Evolutionary conservation across 179 eudicot genomes (phyloP).

Genomic region (Spinacia oleracea): DNA sequence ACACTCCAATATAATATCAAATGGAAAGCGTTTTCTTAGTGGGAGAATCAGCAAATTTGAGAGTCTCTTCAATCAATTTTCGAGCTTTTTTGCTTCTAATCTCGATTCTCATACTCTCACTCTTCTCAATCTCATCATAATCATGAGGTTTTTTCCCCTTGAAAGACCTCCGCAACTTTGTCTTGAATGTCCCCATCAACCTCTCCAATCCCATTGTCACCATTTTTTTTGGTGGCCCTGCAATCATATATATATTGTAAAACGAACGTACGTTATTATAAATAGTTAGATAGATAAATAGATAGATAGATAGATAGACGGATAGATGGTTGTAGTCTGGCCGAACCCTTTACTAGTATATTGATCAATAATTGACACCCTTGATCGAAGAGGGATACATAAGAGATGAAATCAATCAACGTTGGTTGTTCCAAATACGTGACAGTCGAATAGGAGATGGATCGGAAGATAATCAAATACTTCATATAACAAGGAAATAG

Average conservation of each 20-base stretch:
- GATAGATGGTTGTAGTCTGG: too few species aligned
- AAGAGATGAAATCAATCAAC: not conserved
- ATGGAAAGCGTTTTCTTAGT: slow-evolving; percentile 47
- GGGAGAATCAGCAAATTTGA: slow-evolving; percentile 81
- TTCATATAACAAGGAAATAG: not conserved
- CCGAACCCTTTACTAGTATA: too few species aligned
- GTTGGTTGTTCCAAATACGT: not conserved
- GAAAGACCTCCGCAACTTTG: slow-evolving; percentile 45
- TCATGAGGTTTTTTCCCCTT: slow-evolving; percentile 34
- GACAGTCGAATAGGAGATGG: not conserved
- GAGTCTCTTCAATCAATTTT: slow-evolving; percentile 68
- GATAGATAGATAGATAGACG: too few species aligned
- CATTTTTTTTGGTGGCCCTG: slow-evolving; percentile 24
- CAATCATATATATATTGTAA: not conserved
- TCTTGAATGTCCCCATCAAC: slow-evolving; percentile 59
- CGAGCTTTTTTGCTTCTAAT: slow-evolving; percentile 74
- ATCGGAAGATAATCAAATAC: not conserved
- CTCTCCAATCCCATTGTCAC: slow-evolving; percentile 63
- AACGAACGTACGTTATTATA: too few species aligned
- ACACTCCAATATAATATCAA: too few species aligned
- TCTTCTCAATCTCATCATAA: slow-evolving; percentile 82
- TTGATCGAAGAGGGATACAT: not conserved
- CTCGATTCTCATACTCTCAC: slow-evolving; percentile 91
- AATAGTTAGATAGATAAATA: too few species aligned
- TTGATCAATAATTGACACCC: too few species aligned